Evolutionary conservation across 345 rosid species (phyloP).

Genomic region (Leavenworthia alabamica): DNA sequence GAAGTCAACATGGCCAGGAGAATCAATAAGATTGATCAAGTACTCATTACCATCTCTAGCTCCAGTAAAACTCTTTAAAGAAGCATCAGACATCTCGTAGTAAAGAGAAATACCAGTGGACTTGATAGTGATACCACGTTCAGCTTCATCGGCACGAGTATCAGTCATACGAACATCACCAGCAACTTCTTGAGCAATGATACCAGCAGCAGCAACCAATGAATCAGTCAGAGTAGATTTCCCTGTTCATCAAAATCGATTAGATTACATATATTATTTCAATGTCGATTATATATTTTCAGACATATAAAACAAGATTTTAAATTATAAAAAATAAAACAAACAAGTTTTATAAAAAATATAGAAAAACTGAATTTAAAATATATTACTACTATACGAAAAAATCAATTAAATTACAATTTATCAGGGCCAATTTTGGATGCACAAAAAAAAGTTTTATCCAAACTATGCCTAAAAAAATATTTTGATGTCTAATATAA

Average conservation of each 20-base stretch:
- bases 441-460: no score
- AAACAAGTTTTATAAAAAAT: no score
- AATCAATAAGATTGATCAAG: conserved; percentile 74
- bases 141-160: conserved; percentile 79
- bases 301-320: no score
- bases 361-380: no score
- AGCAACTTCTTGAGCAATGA: conserved; percentile 81
- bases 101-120: conserved; percentile 82
- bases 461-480: no score
- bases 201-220: conserved; percentile 92
- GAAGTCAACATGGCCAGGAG: conserved; percentile 82
- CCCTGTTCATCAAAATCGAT: conserved; percentile 31
- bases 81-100: conserved; percentile 50
- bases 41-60: conserved; percentile 64
- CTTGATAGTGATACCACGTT: conserved; percentile 81
- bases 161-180: conserved; percentile 93
- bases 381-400: no score
- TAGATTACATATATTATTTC: no score
- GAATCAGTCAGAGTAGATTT: conserved; percentile 82
- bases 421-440: no score
- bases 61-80: conserved; percentile 58
- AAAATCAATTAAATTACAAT: no score
- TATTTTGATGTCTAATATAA: no score
- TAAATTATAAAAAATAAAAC: background rate
- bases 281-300: no score